A percentile compares a stretch with the other conserved stretches of the same genome.
phyloP scores from a whole-genome alignment of 169 alveolate species.

The Cryptosporidium ryanae region DNA sequence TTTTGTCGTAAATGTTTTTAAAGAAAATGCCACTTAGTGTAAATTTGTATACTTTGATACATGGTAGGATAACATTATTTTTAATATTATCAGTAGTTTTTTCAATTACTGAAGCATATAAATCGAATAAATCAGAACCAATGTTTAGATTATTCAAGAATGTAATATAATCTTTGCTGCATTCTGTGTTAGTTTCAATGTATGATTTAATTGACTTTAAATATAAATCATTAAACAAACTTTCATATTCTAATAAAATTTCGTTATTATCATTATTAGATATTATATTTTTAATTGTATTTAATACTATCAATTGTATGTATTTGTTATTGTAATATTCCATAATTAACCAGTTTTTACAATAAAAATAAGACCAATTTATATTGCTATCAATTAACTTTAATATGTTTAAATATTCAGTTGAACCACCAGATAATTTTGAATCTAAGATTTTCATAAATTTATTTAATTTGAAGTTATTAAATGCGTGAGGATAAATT shows the following conservation, averaged over 20 bases:
- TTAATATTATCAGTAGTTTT: no score
- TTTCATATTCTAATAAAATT: not conserved
- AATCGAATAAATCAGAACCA: no score
- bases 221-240: not conserved
- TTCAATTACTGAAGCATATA: no score
- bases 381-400: not conserved
- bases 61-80: no score
- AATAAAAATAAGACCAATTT: constrained; percentile 30
- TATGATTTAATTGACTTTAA: not conserved
- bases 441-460: not conserved
- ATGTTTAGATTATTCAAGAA: no score
- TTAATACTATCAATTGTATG: constrained; percentile 5
- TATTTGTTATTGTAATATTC: constrained; percentile 1
- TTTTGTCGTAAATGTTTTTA: not conserved
- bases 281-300: constrained; percentile 26
- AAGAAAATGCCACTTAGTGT: not conserved
- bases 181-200: not conserved
- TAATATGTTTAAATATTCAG: not conserved
- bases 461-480: not conserved
- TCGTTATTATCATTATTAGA: not conserved
- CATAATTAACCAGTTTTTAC: constrained; percentile 10
- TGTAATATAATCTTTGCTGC: no score
- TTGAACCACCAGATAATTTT: constrained; percentile 13
- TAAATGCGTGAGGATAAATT: constrained; percentile 51
- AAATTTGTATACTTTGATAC: not conserved